phyloP scores from a whole-genome alignment of 768 basidiomycete genomes.

The Hericium coralloides region DNA sequence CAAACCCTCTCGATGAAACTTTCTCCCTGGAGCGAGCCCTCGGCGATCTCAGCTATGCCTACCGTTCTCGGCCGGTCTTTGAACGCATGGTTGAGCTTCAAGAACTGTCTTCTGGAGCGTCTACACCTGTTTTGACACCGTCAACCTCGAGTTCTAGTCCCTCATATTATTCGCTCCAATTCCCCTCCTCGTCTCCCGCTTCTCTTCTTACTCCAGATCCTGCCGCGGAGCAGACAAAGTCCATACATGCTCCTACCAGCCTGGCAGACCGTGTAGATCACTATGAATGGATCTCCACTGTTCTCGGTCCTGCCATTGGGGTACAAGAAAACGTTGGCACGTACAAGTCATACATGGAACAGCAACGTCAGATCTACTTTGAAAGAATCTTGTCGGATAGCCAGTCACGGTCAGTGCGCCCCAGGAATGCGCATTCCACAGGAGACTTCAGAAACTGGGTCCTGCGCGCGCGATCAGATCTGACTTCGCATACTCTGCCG shows the following conservation, averaged over 20 bases:
- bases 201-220: conserved; percentile 2
- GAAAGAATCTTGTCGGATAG: conserved; percentile 26
- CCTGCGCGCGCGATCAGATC: neutral
- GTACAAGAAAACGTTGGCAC: conserved; percentile 44
- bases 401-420: neutral
- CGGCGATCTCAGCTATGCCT: conserved; percentile 23
- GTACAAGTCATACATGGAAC: conserved; percentile 43
- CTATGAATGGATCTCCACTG: conserved; percentile 42
- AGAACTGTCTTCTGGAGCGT: conserved; percentile 8
- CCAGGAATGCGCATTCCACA: neutral
- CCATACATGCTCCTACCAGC: conserved; percentile 1
- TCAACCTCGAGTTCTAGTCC: neutral
- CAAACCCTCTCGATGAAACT: conserved; percentile 18
- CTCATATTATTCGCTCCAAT: neutral
- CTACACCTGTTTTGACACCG: conserved; percentile 12
- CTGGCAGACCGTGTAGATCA: conserved; percentile 38
- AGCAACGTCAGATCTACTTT: conserved; percentile 37
- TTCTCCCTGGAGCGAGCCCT: conserved; percentile 20
- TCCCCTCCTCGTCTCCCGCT: conserved; percentile 2
- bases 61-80: conserved; percentile 18
- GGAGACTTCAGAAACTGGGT: neutral
- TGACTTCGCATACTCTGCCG: neutral
- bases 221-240: conserved; percentile 3
- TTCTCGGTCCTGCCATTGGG: conserved; percentile 35
- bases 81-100: conserved; percentile 11